Percentiles rank a stretch among this genome's conserved stretches.
phyloP scores from a whole-genome alignment of 208 protist species.

The Sergeia podlipaevii region DNA sequence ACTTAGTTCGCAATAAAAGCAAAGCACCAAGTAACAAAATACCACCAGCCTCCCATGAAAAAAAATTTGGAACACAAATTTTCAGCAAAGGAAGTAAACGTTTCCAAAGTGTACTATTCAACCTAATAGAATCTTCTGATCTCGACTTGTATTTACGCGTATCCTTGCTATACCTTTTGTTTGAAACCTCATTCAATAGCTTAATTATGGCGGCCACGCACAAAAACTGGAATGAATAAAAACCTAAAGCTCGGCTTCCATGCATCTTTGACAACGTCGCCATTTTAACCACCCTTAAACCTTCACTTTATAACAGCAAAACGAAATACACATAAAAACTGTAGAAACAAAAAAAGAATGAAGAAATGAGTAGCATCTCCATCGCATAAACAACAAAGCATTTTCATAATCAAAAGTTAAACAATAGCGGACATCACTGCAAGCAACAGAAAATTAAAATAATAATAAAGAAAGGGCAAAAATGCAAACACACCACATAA shows the following conservation, averaged over 20 bases:
- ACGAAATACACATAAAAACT: too few species aligned
- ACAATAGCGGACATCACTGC: too few species aligned
- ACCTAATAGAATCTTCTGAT: slow-evolving; percentile 5
- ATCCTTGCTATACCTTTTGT: background rate
- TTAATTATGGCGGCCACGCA: background rate
- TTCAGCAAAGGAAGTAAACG: slow-evolving; percentile 52
- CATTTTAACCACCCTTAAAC: background rate
- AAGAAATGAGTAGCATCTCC: background rate
- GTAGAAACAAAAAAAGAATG: too few species aligned
- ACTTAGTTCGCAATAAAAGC: slow-evolving; percentile 43
- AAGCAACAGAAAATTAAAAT: too few species aligned
- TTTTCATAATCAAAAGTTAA: too few species aligned
- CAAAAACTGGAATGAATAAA: slow-evolving; percentile 4
- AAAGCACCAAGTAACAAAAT: slow-evolving; percentile 37
- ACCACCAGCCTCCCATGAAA: slow-evolving; percentile 46
- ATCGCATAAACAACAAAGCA: background rate
- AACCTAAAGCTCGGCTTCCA: background rate
- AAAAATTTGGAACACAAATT: slow-evolving; percentile 51
- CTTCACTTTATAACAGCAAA: too few species aligned
- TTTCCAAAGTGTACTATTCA: slow-evolving; percentile 50
- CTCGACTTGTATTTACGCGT: background rate
- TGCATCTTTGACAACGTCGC: background rate
- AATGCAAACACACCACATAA: too few species aligned
- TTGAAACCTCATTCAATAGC: background rate
- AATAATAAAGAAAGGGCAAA: too few species aligned